Evolutionary conservation across 768 basidiomycete genomes (phyloP).

Genomic region (Rhizopogon vesiculosus): DNA sequence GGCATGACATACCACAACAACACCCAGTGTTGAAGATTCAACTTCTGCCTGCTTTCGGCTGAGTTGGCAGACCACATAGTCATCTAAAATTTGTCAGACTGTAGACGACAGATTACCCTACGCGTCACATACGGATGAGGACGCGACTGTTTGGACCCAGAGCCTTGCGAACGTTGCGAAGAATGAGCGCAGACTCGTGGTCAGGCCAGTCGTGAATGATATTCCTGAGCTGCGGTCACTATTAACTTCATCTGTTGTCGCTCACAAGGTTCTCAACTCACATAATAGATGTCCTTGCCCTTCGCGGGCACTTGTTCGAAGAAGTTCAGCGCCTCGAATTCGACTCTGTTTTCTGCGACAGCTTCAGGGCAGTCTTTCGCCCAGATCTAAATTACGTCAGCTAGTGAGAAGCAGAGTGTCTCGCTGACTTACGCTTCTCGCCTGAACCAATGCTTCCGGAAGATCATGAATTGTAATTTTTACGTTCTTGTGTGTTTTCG

Average conservation of each 20-base stretch:
- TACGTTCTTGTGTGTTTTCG: conserved; percentile 23
- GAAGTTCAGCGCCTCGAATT: conserved; percentile 27
- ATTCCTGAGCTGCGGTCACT: conserved; percentile 10
- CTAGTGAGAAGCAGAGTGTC: not conserved
- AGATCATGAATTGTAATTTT: conserved; percentile 29
- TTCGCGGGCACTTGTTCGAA: conserved; percentile 22
- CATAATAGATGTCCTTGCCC: conserved; percentile 28
- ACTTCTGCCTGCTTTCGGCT: conserved; percentile 9
- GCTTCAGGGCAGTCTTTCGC: conserved; percentile 18
- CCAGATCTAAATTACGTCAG: conserved; percentile 17
- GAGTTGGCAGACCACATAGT: conserved; percentile 15
- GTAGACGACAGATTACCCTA: not conserved
- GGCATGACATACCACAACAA: conserved; percentile 6
- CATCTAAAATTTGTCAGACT: conserved; percentile 10
- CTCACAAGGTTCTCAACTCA: conserved; percentile 7
- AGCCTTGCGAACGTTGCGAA: conserved; percentile 24
- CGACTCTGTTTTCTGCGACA: conserved; percentile 18
- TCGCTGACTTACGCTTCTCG: conserved; percentile 8
- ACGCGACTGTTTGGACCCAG: conserved; percentile 25
- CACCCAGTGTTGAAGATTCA: conserved; percentile 10
- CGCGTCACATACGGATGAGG: conserved; percentile 23
- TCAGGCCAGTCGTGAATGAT: conserved; percentile 32
- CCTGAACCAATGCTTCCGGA: conserved; percentile 17
- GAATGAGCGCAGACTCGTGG: conserved; percentile 17
- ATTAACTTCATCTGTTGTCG: not conserved